These are phyloP conservation scores for Exophiala dermatitidis DNA, from an alignment of 2,329 filamentous ascomycete genomes.

Conservation along the genomic window DNA sequence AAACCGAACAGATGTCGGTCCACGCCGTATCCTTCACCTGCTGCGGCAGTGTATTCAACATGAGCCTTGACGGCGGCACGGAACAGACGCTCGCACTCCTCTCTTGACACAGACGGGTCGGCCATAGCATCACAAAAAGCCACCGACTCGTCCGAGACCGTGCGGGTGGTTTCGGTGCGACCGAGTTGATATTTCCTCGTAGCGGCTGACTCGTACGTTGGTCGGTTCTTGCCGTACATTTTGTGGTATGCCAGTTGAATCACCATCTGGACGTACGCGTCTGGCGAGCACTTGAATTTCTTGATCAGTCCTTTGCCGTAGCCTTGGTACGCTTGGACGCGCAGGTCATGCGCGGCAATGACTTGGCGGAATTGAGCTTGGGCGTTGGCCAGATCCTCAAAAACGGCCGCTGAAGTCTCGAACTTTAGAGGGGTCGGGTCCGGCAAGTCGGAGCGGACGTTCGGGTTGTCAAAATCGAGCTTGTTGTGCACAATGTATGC, in stretches of 20 bases:
- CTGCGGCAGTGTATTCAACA: constrained; percentile 82
- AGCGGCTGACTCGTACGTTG: constrained; percentile 94
- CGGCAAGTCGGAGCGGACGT: constrained; percentile 72
- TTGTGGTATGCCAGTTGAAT: constrained; percentile 98
- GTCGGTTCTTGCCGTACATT: constrained; percentile 96
- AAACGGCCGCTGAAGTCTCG: constrained; percentile 64
- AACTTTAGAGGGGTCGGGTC: constrained; percentile 75
- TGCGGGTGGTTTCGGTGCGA: constrained; percentile 90
- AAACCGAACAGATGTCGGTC: constrained; percentile 96
- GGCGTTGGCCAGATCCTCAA: constrained; percentile 71
- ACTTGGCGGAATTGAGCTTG: constrained; percentile 69
- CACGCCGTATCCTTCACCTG: constrained; percentile 85
- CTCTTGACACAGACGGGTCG: constrained; percentile 57
- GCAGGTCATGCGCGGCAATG: constrained; percentile 81
- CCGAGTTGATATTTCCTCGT: constrained; percentile 94
- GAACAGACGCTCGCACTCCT: constrained; percentile 67
- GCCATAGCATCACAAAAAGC: constrained; percentile 84
- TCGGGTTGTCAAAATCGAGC: constrained; percentile 75
- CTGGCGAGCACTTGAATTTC: constrained; percentile 97
- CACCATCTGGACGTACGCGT: constrained; percentile 96
- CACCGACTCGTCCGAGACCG: constrained; percentile 82
- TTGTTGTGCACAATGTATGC: constrained; percentile 89
- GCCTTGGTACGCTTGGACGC: constrained; percentile 90
- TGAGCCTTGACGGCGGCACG: constrained; percentile 74
- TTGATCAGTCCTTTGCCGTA: constrained; percentile 99